These are phyloP conservation scores for Lecanicillium sp. DNA, from an alignment of 2,329 filamentous ascomycete species.

Conservation along the genomic window DNA sequence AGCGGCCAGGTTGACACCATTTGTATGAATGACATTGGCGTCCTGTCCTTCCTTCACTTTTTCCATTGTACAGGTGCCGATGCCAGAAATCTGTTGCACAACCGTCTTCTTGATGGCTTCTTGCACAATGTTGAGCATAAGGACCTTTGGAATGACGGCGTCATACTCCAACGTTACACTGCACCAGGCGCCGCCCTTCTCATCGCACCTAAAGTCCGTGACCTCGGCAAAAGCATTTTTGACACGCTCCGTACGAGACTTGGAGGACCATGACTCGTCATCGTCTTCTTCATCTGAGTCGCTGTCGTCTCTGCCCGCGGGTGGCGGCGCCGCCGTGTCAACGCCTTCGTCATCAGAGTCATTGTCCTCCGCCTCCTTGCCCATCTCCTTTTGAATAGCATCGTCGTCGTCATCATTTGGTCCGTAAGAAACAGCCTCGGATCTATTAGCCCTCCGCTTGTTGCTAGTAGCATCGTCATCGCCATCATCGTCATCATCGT, in stretches of 20 bases:
- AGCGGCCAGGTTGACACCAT: slow-evolving; percentile 79
- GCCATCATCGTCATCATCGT: slow-evolving; percentile 64
- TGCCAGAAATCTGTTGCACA: slow-evolving; percentile 76
- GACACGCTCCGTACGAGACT: slow-evolving; percentile 55
- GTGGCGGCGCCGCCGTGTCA: slow-evolving; percentile 7
- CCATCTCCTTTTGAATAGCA: slow-evolving; percentile 58
- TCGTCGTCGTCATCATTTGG: slow-evolving; percentile 90
- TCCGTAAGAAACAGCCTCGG: slow-evolving; percentile 80
- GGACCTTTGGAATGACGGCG: slow-evolving; percentile 72
- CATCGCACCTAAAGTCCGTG: slow-evolving; percentile 72
- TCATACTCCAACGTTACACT: slow-evolving; percentile 79
- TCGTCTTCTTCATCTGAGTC: slow-evolving; percentile 29
- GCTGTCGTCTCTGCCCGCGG: slow-evolving; percentile 25
- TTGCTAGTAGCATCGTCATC: slow-evolving; percentile 71
- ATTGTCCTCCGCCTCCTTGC: slow-evolving; percentile 50
- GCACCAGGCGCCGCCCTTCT: slow-evolving; percentile 64
- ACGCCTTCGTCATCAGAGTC: slow-evolving; percentile 40
- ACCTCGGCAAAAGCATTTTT: slow-evolving; percentile 59
- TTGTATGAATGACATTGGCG: slow-evolving; percentile 62
- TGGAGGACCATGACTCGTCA: slow-evolving; percentile 30
- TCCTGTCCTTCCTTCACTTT: no score
- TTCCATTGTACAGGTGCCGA: slow-evolving; percentile 64
- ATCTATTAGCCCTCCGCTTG: slow-evolving; percentile 68
- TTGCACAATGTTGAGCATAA: slow-evolving; percentile 89
- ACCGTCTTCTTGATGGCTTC: slow-evolving; percentile 69